Evolutionary conservation across 1,284 basidiomycete species (phyloP).

Genomic region (Trametes pubescens): DNA sequence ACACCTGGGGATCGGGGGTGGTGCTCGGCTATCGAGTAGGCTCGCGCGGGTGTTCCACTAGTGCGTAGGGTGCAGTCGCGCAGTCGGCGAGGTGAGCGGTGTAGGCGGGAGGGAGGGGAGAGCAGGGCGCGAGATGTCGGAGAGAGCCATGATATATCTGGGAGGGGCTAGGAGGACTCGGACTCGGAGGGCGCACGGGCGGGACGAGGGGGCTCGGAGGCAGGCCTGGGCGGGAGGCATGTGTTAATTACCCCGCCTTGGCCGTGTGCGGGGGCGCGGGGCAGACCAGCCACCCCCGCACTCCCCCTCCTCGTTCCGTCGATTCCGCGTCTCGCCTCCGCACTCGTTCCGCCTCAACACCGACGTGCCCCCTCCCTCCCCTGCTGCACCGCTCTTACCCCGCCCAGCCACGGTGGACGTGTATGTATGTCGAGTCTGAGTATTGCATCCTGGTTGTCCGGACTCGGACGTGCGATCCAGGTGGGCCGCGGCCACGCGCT

Average conservation of each 20-base stretch:
- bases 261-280: conserved; percentile 11
- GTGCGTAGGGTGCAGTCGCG: neutral
- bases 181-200: conserved; percentile 10
- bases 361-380: conserved; percentile 8
- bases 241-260: conserved; percentile 10
- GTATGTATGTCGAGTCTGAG: neutral
- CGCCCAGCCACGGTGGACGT: neutral
- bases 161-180: conserved; percentile 16
- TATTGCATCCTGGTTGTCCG: neutral
- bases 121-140: conserved; percentile 2
- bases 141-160: conserved; percentile 12
- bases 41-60: too few species aligned
- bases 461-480: neutral
- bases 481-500: conserved; percentile 5
- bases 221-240: conserved; percentile 14
- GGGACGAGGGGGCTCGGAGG: conserved; percentile 7
- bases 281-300: conserved; percentile 11
- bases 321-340: conserved; percentile 12
- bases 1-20: conserved; percentile 3
- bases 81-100: neutral
- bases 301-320: conserved; percentile 13
- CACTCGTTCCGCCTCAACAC: conserved; percentile 25
- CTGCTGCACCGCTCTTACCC: conserved; percentile 20
- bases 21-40: neutral
- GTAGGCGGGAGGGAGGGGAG: conserved; percentile 1